A percentile compares a stretch with the other conserved stretches of the same genome.
Evolutionary conservation across 768 basidiomycete genomes (phyloP).

Genomic region (Kwoniella sp.): DNA sequence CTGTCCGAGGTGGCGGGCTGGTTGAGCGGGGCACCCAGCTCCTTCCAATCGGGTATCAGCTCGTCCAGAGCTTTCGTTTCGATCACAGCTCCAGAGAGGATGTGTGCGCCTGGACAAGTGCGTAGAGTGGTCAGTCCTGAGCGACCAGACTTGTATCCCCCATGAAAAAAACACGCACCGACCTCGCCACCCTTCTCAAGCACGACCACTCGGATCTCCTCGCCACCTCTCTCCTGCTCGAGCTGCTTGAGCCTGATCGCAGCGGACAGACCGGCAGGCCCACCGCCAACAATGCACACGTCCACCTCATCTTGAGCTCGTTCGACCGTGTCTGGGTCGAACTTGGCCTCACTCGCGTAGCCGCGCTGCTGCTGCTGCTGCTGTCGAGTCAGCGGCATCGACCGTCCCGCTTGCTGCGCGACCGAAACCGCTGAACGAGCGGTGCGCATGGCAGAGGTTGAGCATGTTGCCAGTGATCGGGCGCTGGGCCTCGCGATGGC

Average conservation of each 20-base stretch:
- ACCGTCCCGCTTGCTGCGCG: neutral
- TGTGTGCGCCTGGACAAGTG: constrained; percentile 72
- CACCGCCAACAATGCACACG: constrained; percentile 93
- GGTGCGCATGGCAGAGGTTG: neutral
- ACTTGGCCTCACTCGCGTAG: constrained; percentile 37
- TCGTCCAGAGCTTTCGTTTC: constrained; percentile 89
- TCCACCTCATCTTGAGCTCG: constrained; percentile 88
- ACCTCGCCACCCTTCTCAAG: constrained; percentile 92
- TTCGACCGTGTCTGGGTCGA: constrained; percentile 63
- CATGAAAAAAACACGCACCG: constrained; percentile 56
- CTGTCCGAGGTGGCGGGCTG: constrained; percentile 70
- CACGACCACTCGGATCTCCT: constrained; percentile 83
- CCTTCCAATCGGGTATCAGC: constrained; percentile 78
- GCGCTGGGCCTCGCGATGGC: constrained; percentile 13
- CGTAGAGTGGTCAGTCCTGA: neutral
- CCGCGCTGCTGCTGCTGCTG: neutral
- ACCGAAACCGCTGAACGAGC: neutral
- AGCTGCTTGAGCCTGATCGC: constrained; percentile 93
- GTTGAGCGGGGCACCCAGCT: constrained; percentile 69
- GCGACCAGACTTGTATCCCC: neutral
- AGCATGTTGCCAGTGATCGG: neutral
- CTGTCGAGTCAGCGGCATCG: neutral
- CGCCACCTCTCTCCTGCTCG: constrained; percentile 65
- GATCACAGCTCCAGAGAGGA: constrained; percentile 90
- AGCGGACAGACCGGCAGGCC: constrained; percentile 92